Conservation (phyloP, 148 eudicot species). For the Cornus controversa region DNA sequence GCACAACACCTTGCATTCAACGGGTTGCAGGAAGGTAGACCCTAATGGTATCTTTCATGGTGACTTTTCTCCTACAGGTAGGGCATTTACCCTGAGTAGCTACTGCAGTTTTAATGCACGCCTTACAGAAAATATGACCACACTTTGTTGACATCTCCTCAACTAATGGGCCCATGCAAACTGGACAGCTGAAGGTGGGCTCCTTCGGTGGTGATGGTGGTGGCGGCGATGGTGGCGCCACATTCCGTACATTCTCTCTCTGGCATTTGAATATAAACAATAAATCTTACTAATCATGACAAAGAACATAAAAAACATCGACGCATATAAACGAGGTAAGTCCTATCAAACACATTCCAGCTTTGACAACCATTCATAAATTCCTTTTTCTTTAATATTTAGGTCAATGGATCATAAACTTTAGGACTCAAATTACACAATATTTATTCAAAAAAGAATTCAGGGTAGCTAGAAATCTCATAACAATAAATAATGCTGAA, state of each 20-base stretch:
- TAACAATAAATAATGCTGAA: too few relatives aligned
- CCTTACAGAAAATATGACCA: conserved; percentile 93
- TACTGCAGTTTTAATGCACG: conserved; percentile 65
- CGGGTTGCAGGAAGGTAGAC: conserved; percentile 72
- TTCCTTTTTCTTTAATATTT: background rate
- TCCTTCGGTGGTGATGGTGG: conserved; percentile 67
- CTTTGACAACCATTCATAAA: background rate
- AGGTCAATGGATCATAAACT: background rate
- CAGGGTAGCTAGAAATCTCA: background rate
- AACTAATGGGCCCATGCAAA: conserved; percentile 77
- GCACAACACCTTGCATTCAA: conserved; percentile 37
- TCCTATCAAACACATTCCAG: background rate
- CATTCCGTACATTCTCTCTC: conserved; percentile 19
- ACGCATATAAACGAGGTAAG: background rate
- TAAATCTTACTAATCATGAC: background rate
- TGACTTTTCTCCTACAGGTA: conserved; percentile 72
- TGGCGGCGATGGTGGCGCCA: conserved; percentile 20
- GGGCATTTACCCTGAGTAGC: conserved; percentile 80
- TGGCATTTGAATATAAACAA: conserved; percentile 9
- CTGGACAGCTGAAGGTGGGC: conserved; percentile 79
- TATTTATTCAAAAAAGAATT: background rate
- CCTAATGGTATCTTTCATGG: conserved; percentile 60
- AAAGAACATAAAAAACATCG: background rate
- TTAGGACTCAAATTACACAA: background rate
- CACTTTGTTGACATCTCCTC: conserved; percentile 90